Conservation (phyloP, 768 basidiomycete genomes). For the Lyophyllum semitale region DNA sequence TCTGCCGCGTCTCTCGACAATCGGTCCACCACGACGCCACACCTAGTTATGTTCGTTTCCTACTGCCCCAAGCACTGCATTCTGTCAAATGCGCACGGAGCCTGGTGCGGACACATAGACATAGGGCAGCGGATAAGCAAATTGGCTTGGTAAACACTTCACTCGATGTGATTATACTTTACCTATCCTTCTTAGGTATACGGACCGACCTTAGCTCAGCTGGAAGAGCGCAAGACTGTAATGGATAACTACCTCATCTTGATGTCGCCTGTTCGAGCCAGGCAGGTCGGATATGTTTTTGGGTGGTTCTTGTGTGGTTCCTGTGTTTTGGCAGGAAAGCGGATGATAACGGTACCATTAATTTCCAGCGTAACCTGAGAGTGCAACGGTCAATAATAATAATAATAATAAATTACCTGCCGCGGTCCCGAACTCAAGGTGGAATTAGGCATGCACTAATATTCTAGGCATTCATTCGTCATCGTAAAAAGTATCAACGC, state of each 20-base stretch:
- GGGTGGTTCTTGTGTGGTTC: no score
- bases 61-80: neutral
- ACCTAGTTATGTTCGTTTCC: neutral
- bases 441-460: no score
- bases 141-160: no score
- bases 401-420: no score
- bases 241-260: conserved; percentile 16
- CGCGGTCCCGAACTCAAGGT: no score
- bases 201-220: conserved; percentile 44
- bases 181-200: neutral
- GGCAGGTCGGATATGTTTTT: conserved; percentile 11
- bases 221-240: conserved; percentile 52
- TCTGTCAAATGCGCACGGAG: neutral
- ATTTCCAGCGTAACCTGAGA: no score
- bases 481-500: no score
- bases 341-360: no score
- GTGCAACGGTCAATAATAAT: no score
- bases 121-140: neutral
- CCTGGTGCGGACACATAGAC: neutral
- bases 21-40: neutral
- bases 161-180: no score
- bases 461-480: no score
- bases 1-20: neutral
- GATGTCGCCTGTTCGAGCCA: conserved; percentile 18
- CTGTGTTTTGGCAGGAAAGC: no score